Conservation (phyloP, 441 rosid species). For the Manihot esculenta region DNA sequence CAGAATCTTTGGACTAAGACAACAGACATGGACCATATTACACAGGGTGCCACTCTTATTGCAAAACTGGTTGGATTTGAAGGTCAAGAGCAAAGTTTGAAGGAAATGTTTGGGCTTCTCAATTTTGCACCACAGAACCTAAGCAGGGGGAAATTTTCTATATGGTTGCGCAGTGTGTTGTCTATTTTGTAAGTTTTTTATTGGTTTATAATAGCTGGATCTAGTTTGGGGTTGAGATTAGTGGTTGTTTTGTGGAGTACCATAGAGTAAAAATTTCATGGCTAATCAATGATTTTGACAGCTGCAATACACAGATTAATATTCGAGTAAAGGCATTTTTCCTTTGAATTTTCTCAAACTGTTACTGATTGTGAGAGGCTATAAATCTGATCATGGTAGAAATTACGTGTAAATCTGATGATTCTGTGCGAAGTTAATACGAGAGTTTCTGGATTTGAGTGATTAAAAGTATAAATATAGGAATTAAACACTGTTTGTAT, state of each 20-base stretch:
- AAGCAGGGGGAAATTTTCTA: conserved; percentile 34
- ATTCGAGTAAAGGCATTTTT: background rate
- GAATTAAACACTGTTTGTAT: background rate
- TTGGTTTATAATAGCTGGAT: too few relatives aligned
- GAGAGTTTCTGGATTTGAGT: background rate
- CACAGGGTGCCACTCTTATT: conserved; percentile 69
- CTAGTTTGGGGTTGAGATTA: too few relatives aligned
- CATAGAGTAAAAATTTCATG: background rate
- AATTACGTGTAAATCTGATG: conserved; percentile 6
- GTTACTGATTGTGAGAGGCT: conserved; percentile 14
- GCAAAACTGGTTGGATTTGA: conserved; percentile 69
- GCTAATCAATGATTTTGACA: conserved; percentile 9
- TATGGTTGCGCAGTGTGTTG: conserved; percentile 52
- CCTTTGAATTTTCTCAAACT: conserved; percentile 4
- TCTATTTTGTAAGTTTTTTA: conserved; percentile 37
- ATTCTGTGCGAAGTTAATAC: background rate
- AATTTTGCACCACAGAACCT: conserved; percentile 52
- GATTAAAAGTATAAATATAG: background rate
- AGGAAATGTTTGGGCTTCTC: conserved; percentile 79
- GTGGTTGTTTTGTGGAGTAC: background rate
- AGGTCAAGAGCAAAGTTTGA: conserved; percentile 59
- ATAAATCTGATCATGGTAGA: conserved; percentile 21
- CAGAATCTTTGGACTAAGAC: conserved; percentile 67
- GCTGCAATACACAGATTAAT: conserved; percentile 1
- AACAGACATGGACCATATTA: conserved; percentile 59